Base-by-base conservation (phyloP, 1,284 basidiomycete genomes). In the Ustilago nuda region DNA sequence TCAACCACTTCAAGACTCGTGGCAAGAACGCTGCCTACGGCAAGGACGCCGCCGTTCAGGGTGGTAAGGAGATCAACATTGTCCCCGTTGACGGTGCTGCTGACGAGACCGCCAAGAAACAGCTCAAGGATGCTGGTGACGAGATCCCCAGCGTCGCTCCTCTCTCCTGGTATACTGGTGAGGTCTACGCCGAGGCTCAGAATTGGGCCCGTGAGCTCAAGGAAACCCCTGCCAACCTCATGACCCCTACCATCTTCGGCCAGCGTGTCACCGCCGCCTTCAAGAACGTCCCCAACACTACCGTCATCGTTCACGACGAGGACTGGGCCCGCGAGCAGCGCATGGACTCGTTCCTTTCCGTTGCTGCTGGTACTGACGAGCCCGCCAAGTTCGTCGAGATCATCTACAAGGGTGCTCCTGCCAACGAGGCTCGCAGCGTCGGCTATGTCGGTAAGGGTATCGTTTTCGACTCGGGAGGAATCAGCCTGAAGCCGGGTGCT, bases 341-440 rank as follows among this genome's bases (percentile, higher is more conserved):
- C 66, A 95, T 95, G 94, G 92, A 91, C 78, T 91, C 92, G 2
- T 95, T 95, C 90, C 90, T 96, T 32, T 94, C 93, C 1, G 94
- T 96, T 6, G 91, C 93, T 8, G 90, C 91, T 66, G 94, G 94
- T 35, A 92, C 92, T 8, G 88, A 90, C 15, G 92, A 95, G 85
- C 93, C 94, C 6, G 91, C 92, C 59, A 94, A 93, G 85, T 91
- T 95, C 86, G 88, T 96, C 61, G 93, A 95, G 87, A 91, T 96
- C 70, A 91, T 92, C 86, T 95, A 95, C 89, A 92, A 92, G 46
- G 94, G 93, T 36, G 91, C 90, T 6, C 83, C 89, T 2, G 86
- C 88, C 87, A 65, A 76, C 66, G 87, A 89, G 53, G 90, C 88
- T 0, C 88, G 88, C 59, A 92, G 92, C 9, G 88, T 94, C 5